Base-by-base conservation (phyloP, 768 basidiomycete genomes). In the Coprinopsis sp. region DNA sequence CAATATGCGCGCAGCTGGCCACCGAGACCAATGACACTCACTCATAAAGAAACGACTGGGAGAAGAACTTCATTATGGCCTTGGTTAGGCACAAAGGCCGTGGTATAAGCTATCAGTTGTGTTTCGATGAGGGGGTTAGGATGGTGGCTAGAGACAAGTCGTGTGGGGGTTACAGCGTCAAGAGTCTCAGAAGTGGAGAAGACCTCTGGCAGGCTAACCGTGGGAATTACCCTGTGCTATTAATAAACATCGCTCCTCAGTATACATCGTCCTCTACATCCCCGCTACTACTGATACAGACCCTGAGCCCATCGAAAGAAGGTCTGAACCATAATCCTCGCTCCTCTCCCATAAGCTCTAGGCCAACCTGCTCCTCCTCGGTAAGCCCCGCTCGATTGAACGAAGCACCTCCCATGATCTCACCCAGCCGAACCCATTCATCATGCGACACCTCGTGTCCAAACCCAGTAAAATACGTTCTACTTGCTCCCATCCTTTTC, bases 381-480 rank as follows among this genome's bases (percentile, higher is more conserved):
- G 60, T 65, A 41, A 63, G 46, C 23, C 30, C 39, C 7, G 59
- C 52, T 45, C 41, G 52, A 46, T 68, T 72, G 47, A 46, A 63
- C 44, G 48, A 59, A 31, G 52, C 41, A 31, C 70, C 69, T 34
- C 70, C 73, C 34, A 76, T 69, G 7, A 70, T 68, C 61, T 81
- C 74, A 7, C 78, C 72, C 34, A 91, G 71, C n/a, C 70, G 76
- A 34, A 78, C 72, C 62, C 82, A 91, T 58, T 90, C 86, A 14
- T 84, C 85, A 57, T 93, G 90, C 1, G 79, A 67, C 24, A 88
- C 69, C n/a, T 84, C 79, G 58, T 92, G 90, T 19, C 76, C 74
- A 62, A 88, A 85, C 8, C 91, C 90, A 7, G 75, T 76, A 46
- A 90, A 61, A 58, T 92, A 92, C 13, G 80, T 89, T 54, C 77